Conservation (phyloP, 202 grass and related monocot species). For the Hordeum pubiflorum region DNA sequence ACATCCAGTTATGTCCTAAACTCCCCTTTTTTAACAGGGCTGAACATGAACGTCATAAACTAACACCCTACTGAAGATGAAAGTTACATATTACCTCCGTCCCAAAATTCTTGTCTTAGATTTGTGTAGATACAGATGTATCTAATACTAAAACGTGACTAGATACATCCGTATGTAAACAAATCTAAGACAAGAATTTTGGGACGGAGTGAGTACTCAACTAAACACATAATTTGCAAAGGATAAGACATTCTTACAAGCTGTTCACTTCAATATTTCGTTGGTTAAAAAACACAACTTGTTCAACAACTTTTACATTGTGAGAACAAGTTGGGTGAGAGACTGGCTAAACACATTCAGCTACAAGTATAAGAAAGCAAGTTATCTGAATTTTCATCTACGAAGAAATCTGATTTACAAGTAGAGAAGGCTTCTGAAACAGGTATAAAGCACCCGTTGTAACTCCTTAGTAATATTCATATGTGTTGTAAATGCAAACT, state of each 20-base stretch:
- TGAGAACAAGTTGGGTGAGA: not conserved
- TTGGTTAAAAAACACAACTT: not conserved
- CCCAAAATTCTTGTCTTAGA: too few species aligned
- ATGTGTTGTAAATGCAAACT: not conserved
- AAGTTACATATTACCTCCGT: not conserved
- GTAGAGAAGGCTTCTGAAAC: not conserved
- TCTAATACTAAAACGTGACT: too few species aligned
- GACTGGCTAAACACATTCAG: not conserved
- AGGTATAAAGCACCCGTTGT: not conserved
- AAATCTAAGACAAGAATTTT: too few species aligned
- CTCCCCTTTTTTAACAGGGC: not conserved
- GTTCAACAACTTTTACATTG: not conserved
- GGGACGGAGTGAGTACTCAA: not conserved
- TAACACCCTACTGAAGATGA: not conserved
- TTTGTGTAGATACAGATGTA: too few species aligned
- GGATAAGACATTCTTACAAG: not conserved
- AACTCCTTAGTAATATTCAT: not conserved
- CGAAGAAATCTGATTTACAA: not conserved
- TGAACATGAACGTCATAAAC: not conserved
- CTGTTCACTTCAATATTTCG: not conserved
- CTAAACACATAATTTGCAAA: not conserved
- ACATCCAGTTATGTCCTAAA: not conserved
- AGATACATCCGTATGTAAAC: too few species aligned
- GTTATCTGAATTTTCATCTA: not conserved
- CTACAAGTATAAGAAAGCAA: not conserved